Conservation (phyloP, 2,329 filamentous ascomycete genomes). For the Arthroderma uncinatum region DNA sequence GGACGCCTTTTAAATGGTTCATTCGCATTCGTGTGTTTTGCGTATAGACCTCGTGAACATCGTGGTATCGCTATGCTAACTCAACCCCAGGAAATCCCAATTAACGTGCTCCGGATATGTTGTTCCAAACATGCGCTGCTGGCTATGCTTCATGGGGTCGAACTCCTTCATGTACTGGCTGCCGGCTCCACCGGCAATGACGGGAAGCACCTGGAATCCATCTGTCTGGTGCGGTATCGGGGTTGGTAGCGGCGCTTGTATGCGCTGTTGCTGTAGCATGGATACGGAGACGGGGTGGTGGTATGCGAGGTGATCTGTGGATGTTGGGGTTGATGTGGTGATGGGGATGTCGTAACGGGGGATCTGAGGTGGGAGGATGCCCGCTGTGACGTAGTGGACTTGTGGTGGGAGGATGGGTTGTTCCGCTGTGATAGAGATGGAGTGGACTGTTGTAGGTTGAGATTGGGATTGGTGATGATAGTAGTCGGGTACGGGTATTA, state of each 20-base stretch:
- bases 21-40: neutral
- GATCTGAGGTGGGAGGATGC: slow-evolving; percentile 12
- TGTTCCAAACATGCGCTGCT: slow-evolving; percentile 11
- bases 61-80: neutral
- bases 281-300: slow-evolving; percentile 5
- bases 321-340: neutral
- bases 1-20: neutral
- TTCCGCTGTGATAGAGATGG: slow-evolving; percentile 10
- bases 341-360: slow-evolving; percentile 10
- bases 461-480: slow-evolving; percentile 12
- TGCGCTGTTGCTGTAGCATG: neutral
- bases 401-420: slow-evolving; percentile 8
- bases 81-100: slow-evolving; percentile 13
- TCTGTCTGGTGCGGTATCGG: slow-evolving; percentile 3
- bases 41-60: neutral
- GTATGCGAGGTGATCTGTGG: slow-evolving; percentile 9
- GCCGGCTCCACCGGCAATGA: neutral
- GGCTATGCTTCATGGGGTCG: slow-evolving; percentile 10
- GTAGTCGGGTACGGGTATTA: slow-evolving; percentile 6
- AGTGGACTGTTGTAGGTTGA: slow-evolving; percentile 10
- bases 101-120: slow-evolving; percentile 9
- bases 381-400: slow-evolving; percentile 10
- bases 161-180: slow-evolving; percentile 7
- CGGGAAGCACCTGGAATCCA: neutral
- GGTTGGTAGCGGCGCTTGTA: neutral